A percentile compares a stretch with the other conserved stretches of the same genome.
These are phyloP conservation scores for Penstemon davidsonii DNA, from an alignment of 257 asterid genomes.

Conservation along the genomic window DNA sequence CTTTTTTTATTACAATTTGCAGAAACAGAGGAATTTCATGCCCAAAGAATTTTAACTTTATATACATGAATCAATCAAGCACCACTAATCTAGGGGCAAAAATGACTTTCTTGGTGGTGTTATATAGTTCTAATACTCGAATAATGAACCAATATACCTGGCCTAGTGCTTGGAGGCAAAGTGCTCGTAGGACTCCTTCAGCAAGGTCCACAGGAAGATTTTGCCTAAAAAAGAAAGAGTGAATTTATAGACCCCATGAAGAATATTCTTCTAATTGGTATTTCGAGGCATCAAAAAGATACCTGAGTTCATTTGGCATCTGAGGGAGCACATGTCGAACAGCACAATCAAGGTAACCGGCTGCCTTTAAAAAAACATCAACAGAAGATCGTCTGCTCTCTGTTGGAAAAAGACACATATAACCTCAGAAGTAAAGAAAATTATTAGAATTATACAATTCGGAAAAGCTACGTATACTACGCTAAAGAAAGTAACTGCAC, in stretches of 20 bases:
- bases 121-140: background rate
- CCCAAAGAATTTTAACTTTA: too few species aligned
- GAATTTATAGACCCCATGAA: conserved; percentile 21
- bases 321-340: conserved; percentile 88
- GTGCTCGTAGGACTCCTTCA: conserved; percentile 73
- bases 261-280: conserved; percentile 1
- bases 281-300: conserved; percentile 21
- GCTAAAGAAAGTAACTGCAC: conserved; percentile 16
- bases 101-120: too few species aligned
- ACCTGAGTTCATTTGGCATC: conserved; percentile 83
- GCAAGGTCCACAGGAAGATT: conserved; percentile 73
- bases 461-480: background rate
- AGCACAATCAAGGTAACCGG: conserved; percentile 97
- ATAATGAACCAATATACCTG: conserved; percentile 49
- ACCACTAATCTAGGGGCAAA: too few species aligned
- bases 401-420: conserved; percentile 35
- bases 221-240: conserved; percentile 42
- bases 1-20: too few species aligned
- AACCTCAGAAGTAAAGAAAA: conserved; percentile 14
- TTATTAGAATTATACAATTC: conserved; percentile 11
- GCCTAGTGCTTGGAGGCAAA: conserved; percentile 79
- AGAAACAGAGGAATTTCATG: too few species aligned
- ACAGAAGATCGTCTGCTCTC: conserved; percentile 87
- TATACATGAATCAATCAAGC: too few species aligned
- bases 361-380: conserved; percentile 89